A percentile compares a stretch with the other conserved stretches of the same genome.
Evolutionary conservation across 176 grass and related monocot species (phyloP).

Genomic region (Musa beccarii): DNA sequence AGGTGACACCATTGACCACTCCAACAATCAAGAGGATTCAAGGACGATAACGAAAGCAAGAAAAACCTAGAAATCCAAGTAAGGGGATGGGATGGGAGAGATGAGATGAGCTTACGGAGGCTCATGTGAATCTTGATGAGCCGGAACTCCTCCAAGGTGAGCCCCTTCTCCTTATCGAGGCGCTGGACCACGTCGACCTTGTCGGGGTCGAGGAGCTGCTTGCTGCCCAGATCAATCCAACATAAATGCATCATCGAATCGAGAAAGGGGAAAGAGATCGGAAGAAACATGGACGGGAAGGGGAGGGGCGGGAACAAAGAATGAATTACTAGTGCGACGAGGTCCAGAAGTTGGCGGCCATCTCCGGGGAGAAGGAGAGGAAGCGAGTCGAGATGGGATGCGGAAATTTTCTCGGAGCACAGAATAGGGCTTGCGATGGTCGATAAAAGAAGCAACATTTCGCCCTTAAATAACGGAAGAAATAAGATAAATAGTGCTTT

Average conservation of each 20-base stretch:
- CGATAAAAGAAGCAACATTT: too few species aligned
- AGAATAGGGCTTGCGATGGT: background rate
- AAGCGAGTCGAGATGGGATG: background rate
- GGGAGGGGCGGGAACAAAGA: background rate
- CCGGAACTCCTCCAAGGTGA: conserved; percentile 78
- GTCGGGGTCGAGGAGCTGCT: conserved; percentile 79
- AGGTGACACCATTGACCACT: background rate
- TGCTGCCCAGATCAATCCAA: conserved; percentile 30
- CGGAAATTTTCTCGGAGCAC: background rate
- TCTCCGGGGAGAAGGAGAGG: background rate
- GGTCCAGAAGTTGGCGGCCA: conserved; percentile 31
- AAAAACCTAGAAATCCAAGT: background rate
- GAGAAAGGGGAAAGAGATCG: background rate
- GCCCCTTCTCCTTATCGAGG: conserved; percentile 71
- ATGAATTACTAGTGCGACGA: conserved; percentile 21
- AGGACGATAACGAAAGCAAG: background rate
- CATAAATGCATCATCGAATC: background rate
- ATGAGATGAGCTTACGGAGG: conserved; percentile 35
- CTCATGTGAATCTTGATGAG: conserved; percentile 98
- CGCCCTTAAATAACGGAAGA: too few species aligned
- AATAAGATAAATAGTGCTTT: too few species aligned
- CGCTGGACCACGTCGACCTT: conserved; percentile 61
- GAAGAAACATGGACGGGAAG: background rate
- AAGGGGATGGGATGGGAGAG: background rate
- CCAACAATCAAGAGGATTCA: background rate